Evolutionary conservation across 2,329 filamentous ascomycete genomes (phyloP), one percentile per base, ranked within the genome.

Genomic region (Apiospora hydei): DNA sequence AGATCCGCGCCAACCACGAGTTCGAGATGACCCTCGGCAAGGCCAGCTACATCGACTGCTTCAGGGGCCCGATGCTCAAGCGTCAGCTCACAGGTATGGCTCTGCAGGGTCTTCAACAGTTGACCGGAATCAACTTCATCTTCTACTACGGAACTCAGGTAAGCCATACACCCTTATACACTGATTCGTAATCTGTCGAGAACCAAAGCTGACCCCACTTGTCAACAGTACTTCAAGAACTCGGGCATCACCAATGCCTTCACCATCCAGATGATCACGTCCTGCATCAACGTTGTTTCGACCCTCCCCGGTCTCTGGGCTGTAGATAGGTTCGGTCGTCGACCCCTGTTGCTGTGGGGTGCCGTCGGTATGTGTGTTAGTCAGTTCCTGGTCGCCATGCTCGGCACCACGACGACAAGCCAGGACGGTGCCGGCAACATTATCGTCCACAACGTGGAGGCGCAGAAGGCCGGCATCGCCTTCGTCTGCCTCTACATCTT

Each of bases 401-500:
- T 87, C 1, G 90, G 90, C 61, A 90, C 88, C 0, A 78, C 86
- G 26, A 88, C 88, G 2, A 88, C 88, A 0, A 84, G 85, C 47
- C 89, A 91, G 78, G 79, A 84, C 67, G 71, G 75, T 10, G 76
- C 78, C n/a, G 89, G 89, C 10, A 82, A 81, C 24, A 84, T 87
- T 73, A 82, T 84, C 64, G 87, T 89, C 41, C 85, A 84, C 77
- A 89, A 85, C 73, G 69, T 87, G 3, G 81, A 80, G 0, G 88
- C 86, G 0, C 88, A 90, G 73, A 89, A 88, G 77, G 86, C 86
- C 0, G 84, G 85, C 38, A 89, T 92, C 30, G 86, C 89, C 2
- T 92, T 92, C 72, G 85, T 91, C 44, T 93, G 91, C 82, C 86
- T 93, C 75, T 93, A 91, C 82, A 93, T 94, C 80, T 92, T 92